Evolutionary conservation across 202 grass and related monocot species (phyloP).

Genomic region (Setaria viridis): DNA sequence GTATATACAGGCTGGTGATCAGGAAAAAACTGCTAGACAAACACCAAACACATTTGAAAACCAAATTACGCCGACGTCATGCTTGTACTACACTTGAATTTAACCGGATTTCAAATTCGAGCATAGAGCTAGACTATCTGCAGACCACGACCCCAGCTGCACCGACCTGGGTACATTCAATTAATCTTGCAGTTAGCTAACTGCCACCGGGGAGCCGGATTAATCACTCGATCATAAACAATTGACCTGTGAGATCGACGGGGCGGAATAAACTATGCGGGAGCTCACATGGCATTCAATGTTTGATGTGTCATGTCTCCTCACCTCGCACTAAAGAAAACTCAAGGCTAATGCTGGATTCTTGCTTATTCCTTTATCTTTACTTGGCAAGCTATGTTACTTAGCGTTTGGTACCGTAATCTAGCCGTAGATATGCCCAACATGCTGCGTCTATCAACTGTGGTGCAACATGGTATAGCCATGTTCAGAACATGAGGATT

Average conservation of each 20-base stretch:
- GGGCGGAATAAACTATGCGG: conserved; percentile 38
- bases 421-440: conserved; percentile 31
- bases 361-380: not conserved
- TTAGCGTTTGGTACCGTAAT: conserved; percentile 22
- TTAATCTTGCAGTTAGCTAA: conserved; percentile 46
- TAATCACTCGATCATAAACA: conserved; percentile 39
- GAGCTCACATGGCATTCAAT: conserved; percentile 54
- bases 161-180: conserved; percentile 44
- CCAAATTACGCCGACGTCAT: not conserved
- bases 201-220: conserved; percentile 10
- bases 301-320: conserved; percentile 51
- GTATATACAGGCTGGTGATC: not conserved
- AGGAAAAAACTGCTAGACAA: not conserved
- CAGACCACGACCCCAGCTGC: not conserved
- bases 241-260: conserved; percentile 18
- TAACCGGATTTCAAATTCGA: not conserved
- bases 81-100: conserved; percentile 11
- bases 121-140: conserved; percentile 13
- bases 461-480: not conserved
- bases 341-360: not conserved
- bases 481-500: not conserved
- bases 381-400: not conserved
- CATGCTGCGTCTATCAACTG: not conserved
- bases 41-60: not conserved
- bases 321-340: not conserved